Evolutionary conservation across 805 yeast species (phyloP), one percentile per base, ranked within the genome.

Genomic region (Candida maesae): DNA sequence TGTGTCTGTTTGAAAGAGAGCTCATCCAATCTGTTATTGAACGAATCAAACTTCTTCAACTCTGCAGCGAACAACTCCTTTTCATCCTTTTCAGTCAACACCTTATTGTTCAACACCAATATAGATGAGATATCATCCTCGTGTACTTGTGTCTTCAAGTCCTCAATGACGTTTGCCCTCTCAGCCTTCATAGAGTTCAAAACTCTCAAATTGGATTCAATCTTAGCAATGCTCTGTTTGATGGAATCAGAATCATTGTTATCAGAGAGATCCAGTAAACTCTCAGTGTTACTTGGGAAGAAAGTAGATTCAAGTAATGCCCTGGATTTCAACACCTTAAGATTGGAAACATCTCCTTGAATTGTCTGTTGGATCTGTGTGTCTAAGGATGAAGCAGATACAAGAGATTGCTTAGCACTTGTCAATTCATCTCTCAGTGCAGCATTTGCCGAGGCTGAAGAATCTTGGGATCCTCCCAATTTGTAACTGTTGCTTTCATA

Each of bases 101-200:
- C 73, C 33, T 75, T 71, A 34, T 44, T 48, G 56, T 85, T 82
- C 49, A 81, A 66, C 8, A 91, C 74, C 24, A 91, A 68, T 11
- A 81, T 67, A 39, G 82, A 80, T 0, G 95, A 82, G 36, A 89
- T 87, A 57, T 91, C 97, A 63, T 91, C 98, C 12, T 73, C 70
- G 53, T 81, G 93, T 25, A 85, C 79, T 35, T 75, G 74, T 6
- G 68, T 71, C 55, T 88, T 88, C 53, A 91, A 68, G 36, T 80
- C 86, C 2, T 70, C 70, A 26, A 85, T 66, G 2, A 82, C 70
- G 28, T 77, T 68, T 6, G 66, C 59, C 34, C 95, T 77, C 58
- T 85, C 93, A 24, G 73, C 66, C 51, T 79, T 79, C 43, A 88
- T 58, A 33, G 75, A 68, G 42, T 76, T 76, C 53, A 91, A 68